Base-by-base conservation (phyloP, 768 basidiomycete genomes). In the Suillus bovinus region DNA sequence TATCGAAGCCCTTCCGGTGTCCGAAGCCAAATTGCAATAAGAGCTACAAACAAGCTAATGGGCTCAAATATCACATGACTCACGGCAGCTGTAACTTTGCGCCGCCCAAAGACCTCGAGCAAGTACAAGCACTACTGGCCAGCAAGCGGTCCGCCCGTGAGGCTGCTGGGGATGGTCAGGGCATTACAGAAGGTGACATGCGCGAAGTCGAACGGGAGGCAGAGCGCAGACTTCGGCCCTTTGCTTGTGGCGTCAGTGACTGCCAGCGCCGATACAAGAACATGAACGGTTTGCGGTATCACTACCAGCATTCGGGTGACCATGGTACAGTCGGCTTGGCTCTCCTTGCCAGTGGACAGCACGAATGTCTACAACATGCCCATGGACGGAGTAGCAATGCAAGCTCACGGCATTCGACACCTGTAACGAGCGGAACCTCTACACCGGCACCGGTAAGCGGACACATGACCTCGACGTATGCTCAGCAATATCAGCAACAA, bases 1-100 rank as follows among this genome's bases (percentile, higher is more conserved):
- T 90, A 54, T 86, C 86, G 61, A 95, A 95, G 74, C 93, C 94
- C 4, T 96, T 94, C 85, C 83, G 87, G 53, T 98, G 95, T 80
- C 95, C 95, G 11, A 96, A 96, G 74, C 87, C 92, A 0, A 94
- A 94, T 66, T 98, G 95, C 81, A 94, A 92, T 79, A 98, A 98
- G 82, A 85, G 85, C 58, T 97, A 96, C 81, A 96, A 96, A 80
- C 94, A 96, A 76, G 93, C 93, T 49, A 97, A 97, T 67, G 88
- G 95, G 11, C 81, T 98, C 69, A 96, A 97, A 79, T 95, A 96
- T 77, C 93, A 96, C 75, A 88, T 94, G 82, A 91, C 90, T 10
- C 93, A 94, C 72, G 94, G 95, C 9, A 89, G 88, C 65, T 98
- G 95, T 76, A 94, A 94, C 74, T 96, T 94, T 74, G 90, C 93